These are phyloP conservation scores for Geranomyces variabilis DNA, from an alignment of 192 early-diverging fungal genomes.

Conservation along the genomic window DNA sequence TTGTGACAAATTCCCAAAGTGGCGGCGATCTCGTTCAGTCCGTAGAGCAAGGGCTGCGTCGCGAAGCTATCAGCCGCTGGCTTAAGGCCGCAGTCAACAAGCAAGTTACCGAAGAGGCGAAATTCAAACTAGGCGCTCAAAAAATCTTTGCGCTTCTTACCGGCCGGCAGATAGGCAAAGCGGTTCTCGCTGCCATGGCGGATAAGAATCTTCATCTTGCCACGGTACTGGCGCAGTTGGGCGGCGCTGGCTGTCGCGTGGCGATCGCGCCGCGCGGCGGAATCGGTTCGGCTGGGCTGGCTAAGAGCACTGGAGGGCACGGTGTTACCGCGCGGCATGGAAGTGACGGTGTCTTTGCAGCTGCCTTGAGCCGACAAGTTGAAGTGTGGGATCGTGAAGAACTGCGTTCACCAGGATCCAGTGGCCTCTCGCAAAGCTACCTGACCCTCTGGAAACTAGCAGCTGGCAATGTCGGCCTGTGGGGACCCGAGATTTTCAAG, in stretches of 20 bases:
- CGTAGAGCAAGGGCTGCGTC: constrained; percentile 49
- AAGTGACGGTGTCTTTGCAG: constrained; percentile 24
- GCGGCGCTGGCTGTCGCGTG: constrained; percentile 55
- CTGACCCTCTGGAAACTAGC: constrained; percentile 43
- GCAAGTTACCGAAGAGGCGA: constrained; percentile 47
- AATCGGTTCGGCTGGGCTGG: too few species aligned
- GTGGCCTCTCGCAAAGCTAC: too few species aligned
- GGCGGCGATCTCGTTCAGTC: neutral
- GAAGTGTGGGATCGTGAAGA: constrained; percentile 40
- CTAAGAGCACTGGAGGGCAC: constrained; percentile 37
- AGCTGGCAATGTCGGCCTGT: constrained; percentile 39
- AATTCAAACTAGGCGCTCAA: constrained; percentile 19
- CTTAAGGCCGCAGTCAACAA: constrained; percentile 59
- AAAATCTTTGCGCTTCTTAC: constrained; percentile 59
- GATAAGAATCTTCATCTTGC: constrained; percentile 73
- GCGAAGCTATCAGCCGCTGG: constrained; percentile 66
- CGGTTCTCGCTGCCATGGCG: constrained; percentile 65
- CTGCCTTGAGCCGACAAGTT: constrained; percentile 39
- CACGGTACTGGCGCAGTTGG: constrained; percentile 75
- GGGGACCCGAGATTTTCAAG: constrained; percentile 33
- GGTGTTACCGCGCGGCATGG: constrained; percentile 39
- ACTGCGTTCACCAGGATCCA: constrained; percentile 12
- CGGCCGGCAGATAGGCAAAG: constrained; percentile 65
- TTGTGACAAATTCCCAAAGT: neutral
- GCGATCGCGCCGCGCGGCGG: neutral